Conservation (phyloP, 257 asterid genomes). For the Przewalskia tangutica region DNA sequence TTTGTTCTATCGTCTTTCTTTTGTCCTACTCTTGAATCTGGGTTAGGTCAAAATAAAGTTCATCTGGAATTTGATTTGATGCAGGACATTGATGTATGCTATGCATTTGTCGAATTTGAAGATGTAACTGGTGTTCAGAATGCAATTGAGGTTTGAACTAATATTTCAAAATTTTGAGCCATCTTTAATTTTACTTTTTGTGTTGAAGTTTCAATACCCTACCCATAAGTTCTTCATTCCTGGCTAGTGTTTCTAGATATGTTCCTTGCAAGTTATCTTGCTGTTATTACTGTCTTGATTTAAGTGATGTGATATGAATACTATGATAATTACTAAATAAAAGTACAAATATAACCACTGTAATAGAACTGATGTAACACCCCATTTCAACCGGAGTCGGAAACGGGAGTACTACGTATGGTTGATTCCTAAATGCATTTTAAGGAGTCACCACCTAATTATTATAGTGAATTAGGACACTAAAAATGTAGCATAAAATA, state of each 20-base stretch:
- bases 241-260: not conserved
- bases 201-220: not conserved
- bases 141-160: conserved; percentile 67
- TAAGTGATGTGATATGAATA: not conserved
- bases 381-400: no score
- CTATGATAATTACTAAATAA: not conserved
- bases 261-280: not conserved
- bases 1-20: conserved; percentile 16
- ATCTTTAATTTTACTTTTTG: not conserved
- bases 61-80: conserved; percentile 4
- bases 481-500: no score
- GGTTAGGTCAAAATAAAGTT: not conserved
- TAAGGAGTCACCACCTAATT: no score
- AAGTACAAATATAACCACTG: not conserved
- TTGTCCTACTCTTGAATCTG: not conserved
- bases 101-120: conserved; percentile 93
- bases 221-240: not conserved
- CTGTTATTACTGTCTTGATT: not conserved
- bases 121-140: conserved; percentile 89
- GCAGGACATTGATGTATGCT: conserved; percentile 93
- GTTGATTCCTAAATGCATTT: no score
- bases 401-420: no score
- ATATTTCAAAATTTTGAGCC: not conserved
- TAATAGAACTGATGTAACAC: not conserved
- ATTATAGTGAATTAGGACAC: no score